A percentile compares a stretch with the other conserved stretches of the same genome.
These are phyloP conservation scores for Pseudogymnoascus verrucosus DNA, from an alignment of 2,329 filamentous ascomycete species.

Conservation along the genomic window DNA sequence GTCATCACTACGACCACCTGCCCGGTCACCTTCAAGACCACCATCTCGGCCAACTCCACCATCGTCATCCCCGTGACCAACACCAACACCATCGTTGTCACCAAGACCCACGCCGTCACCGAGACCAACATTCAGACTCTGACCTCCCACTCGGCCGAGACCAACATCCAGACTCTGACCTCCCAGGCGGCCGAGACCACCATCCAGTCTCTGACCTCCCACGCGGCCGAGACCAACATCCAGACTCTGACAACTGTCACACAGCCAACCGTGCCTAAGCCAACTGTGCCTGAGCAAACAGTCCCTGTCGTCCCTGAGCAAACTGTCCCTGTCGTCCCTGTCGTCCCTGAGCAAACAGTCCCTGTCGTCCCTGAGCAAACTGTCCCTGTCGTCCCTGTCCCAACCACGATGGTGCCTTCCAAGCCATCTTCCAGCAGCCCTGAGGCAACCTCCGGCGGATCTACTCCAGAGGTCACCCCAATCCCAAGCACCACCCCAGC, in stretches of 20 bases:
- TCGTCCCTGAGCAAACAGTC: conserved; percentile 16
- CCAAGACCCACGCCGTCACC: conserved; percentile 26
- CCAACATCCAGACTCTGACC: too few species aligned
- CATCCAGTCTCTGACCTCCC: too few species aligned
- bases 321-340: conserved; percentile 16
- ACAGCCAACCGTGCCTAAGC: conserved; percentile 16
- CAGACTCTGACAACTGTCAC: background rate
- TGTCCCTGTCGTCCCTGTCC: conserved; percentile 18
- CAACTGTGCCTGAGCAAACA: conserved; percentile 9
- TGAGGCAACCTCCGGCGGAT: background rate
- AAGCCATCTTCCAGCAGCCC: background rate
- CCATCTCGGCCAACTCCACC: conserved; percentile 35
- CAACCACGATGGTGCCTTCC: conserved; percentile 19
- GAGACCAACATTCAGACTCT: conserved; percentile 12
- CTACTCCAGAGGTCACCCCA: conserved; percentile 5
- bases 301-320: conserved; percentile 10
- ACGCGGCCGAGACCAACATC: too few species aligned
- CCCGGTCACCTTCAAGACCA: conserved; percentile 35
- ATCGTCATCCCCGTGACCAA: conserved; percentile 37
- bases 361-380: conserved; percentile 14
- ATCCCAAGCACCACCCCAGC: conserved; percentile 4
- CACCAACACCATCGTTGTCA: conserved; percentile 35
- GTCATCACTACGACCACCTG: conserved; percentile 34
- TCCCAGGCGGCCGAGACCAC: too few species aligned
- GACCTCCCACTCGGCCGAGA: conserved; percentile 11